phyloP scores from a whole-genome alignment of 805 yeast species.

The Ogataea ganodermae region DNA sequence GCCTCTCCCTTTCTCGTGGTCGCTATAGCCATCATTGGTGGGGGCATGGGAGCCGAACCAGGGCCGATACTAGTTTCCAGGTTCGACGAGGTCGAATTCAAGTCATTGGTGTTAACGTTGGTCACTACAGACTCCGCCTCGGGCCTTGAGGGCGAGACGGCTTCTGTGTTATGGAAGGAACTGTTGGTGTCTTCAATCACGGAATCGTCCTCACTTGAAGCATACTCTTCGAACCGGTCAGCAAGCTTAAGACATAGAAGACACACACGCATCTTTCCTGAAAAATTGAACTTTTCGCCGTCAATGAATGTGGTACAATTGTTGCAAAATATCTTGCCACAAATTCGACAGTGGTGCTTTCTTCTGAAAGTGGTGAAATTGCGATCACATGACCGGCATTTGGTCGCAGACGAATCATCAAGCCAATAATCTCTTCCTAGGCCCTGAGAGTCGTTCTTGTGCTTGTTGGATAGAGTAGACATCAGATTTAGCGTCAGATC shows the following conservation, averaged over 20 bases:
- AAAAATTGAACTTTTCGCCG: slow-evolving; percentile 62
- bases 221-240: slow-evolving; percentile 66
- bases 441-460: slow-evolving; percentile 37
- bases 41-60: slow-evolving; percentile 50
- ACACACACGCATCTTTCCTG: slow-evolving; percentile 77
- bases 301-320: slow-evolving; percentile 73
- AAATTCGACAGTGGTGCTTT: slow-evolving; percentile 91
- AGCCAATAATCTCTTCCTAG: slow-evolving; percentile 88
- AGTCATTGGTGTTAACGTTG: slow-evolving; percentile 3
- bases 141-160: slow-evolving; percentile 18
- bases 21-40: slow-evolving; percentile 78
- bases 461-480: slow-evolving; percentile 24
- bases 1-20: slow-evolving; percentile 80
- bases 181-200: slow-evolving; percentile 38
- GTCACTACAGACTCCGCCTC: slow-evolving; percentile 15
- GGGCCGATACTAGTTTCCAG: slow-evolving; percentile 13
- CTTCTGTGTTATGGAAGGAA: slow-evolving; percentile 21
- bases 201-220: slow-evolving; percentile 62
- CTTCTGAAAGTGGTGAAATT: slow-evolving; percentile 84
- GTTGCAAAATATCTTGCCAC: slow-evolving; percentile 94
- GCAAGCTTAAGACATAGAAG: slow-evolving; percentile 64
- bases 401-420: slow-evolving; percentile 89
- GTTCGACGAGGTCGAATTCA: slow-evolving; percentile 10
- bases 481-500: slow-evolving; percentile 29
- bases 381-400: slow-evolving; percentile 81